Percentiles rank a stretch among this genome's conserved stretches.
Conservation (phyloP, 208 protist species). For the Leishmania mexicana region DNA sequence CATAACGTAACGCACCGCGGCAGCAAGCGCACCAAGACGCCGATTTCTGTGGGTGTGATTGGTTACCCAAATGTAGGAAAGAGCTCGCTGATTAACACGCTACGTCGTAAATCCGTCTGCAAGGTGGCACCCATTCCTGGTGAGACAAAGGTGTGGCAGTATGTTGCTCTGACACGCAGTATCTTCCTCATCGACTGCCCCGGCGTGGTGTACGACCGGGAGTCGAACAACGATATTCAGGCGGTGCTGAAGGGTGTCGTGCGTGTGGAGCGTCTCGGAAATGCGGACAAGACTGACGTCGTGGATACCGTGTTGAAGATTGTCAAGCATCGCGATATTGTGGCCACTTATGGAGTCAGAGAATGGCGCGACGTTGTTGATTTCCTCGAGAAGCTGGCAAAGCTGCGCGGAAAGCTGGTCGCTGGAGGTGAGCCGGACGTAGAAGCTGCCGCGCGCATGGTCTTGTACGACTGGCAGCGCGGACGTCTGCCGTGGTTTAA, state of each 20-base stretch:
- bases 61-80: constrained; percentile 99
- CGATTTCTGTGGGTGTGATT: constrained; percentile 93
- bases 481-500: constrained; percentile 98
- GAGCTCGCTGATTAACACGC: constrained; percentile 99
- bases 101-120: constrained; percentile 98
- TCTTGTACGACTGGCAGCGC: constrained; percentile 98
- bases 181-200: constrained; percentile 99
- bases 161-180: constrained; percentile 97
- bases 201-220: constrained; percentile 96
- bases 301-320: constrained; percentile 95
- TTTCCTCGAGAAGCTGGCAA: constrained; percentile 97
- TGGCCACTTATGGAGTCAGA: constrained; percentile 95
- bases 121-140: constrained; percentile 99
- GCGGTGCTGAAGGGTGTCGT: constrained; percentile 99
- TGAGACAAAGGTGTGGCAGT: constrained; percentile 99
- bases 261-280: constrained; percentile 90
- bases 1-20: constrained; percentile 90
- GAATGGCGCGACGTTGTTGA: constrained; percentile 94
- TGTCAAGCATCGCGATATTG: constrained; percentile 97
- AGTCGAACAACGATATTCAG: constrained; percentile 96
- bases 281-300: constrained; percentile 94
- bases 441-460: constrained; percentile 94
- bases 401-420: constrained; percentile 94
- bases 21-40: constrained; percentile 87
- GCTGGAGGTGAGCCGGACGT: constrained; percentile 96